Percentiles rank a stretch among this genome's conserved stretches.
These are phyloP conservation scores for Neoboletus subvelutipes DNA, from an alignment of 768 basidiomycete species.

Conservation along the genomic window DNA sequence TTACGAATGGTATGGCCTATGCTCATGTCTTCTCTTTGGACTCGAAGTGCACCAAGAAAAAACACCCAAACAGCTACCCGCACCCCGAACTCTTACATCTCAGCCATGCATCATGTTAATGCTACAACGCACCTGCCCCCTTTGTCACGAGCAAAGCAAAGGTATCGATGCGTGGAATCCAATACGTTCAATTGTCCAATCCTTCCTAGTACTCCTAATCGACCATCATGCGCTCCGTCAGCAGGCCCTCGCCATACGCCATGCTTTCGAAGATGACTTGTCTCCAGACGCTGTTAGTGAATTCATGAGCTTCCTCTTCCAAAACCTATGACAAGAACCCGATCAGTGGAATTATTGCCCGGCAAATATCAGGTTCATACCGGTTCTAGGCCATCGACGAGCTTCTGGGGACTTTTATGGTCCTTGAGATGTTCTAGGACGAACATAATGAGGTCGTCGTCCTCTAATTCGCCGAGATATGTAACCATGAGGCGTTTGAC, in stretches of 20 bases:
- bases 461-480: conserved; percentile 89
- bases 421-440: conserved; percentile 91
- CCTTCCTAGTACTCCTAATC: conserved; percentile 42
- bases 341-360: conserved; percentile 4
- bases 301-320: conserved; percentile 85
- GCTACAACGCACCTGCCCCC: conserved; percentile 66
- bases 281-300: conserved; percentile 81
- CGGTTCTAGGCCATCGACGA: conserved; percentile 88
- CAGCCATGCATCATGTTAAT: conserved; percentile 39
- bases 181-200: conserved; percentile 13
- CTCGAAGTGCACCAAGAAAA: conserved; percentile 17
- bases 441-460: conserved; percentile 93
- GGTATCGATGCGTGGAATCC: conserved; percentile 24
- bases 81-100: conserved; percentile 40
- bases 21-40: conserved; percentile 21
- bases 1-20: conserved; percentile 44
- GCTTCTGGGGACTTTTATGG: conserved; percentile 78
- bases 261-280: conserved; percentile 94
- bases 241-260: conserved; percentile 86
- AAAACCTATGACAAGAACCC: conserved; percentile 57
- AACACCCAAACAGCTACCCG: conserved; percentile 20
- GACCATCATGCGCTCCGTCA: conserved; percentile 82
- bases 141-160: conserved; percentile 28
- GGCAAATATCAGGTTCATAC: conserved; percentile 50
- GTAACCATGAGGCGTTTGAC: conserved; percentile 81